Evolutionary conservation across 768 basidiomycete genomes (phyloP).

Genomic region (Hypholoma sublateritium): DNA sequence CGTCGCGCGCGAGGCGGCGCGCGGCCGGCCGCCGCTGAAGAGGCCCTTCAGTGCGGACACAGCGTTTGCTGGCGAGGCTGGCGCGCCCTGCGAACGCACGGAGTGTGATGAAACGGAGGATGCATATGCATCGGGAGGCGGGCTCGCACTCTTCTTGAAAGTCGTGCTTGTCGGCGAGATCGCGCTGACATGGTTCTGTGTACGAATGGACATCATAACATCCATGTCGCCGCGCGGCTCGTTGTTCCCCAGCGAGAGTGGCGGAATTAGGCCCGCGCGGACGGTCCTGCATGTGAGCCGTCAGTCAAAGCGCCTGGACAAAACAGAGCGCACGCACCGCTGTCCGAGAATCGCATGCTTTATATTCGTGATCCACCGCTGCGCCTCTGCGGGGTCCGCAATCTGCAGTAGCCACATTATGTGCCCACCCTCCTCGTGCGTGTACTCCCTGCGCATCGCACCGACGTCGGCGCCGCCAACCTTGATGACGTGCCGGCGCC

Average conservation of each 20-base stretch:
- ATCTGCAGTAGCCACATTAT: conserved; percentile 76
- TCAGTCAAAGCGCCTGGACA: conserved; percentile 5
- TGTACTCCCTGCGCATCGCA: conserved; percentile 41
- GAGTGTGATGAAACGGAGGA: conserved; percentile 47
- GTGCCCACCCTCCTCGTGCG: conserved; percentile 47
- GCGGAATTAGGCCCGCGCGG: conserved; percentile 62
- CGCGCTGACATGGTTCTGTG: conserved; percentile 53
- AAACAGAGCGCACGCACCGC: conserved; percentile 40
- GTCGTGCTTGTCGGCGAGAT: conserved; percentile 18
- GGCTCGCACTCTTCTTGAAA: conserved; percentile 18
- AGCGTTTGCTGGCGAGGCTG: conserved; percentile 33
- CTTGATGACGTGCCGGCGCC: conserved; percentile 57
- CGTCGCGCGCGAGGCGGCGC: conserved; percentile 53
- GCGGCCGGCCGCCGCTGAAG: conserved; percentile 52
- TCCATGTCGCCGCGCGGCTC: conserved; percentile 82
- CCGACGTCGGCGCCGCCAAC: conserved; percentile 66
- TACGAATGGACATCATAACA: conserved; percentile 78
- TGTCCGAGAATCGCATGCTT: conserved; percentile 73
- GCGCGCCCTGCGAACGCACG: conserved; percentile 39
- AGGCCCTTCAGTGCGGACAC: conserved; percentile 63
- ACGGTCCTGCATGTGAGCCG: conserved; percentile 49
- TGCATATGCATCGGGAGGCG: conserved; percentile 36
- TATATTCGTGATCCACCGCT: conserved; percentile 75
- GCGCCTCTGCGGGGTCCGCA: conserved; percentile 55
- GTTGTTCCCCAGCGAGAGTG: conserved; percentile 38